phyloP scores from a whole-genome alignment of 176 grass and related monocot genomes.

The Olyra latifolia region DNA sequence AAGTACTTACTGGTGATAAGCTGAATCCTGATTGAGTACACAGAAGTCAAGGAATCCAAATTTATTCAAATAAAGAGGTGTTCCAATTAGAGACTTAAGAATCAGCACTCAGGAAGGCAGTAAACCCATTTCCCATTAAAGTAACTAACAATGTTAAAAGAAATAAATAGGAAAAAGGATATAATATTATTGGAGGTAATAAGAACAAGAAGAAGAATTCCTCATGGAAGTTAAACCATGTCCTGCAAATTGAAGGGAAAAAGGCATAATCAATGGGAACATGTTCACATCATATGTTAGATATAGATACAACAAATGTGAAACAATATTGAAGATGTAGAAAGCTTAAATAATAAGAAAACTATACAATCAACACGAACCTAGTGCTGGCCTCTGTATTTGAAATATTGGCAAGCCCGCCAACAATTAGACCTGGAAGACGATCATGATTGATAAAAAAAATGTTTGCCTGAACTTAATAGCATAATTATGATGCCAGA shows the following conservation, averaged over 20 bases:
- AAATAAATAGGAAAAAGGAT: slow-evolving; percentile 63
- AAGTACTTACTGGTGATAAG: slow-evolving; percentile 86
- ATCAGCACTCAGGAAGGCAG: slow-evolving; percentile 19
- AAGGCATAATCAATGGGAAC: slow-evolving; percentile 17
- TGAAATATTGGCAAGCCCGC: slow-evolving; percentile 92
- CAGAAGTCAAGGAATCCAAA: slow-evolving; percentile 68
- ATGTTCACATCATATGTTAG: slow-evolving; percentile 1
- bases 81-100: slow-evolving; percentile 2
- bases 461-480: neutral
- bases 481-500: neutral
- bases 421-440: slow-evolving; percentile 88
- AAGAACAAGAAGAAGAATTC: slow-evolving; percentile 99
- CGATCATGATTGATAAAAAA: slow-evolving; percentile 4
- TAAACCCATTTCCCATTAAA: slow-evolving; percentile 6
- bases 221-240: slow-evolving; percentile 99
- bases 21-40: slow-evolving; percentile 99
- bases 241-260: slow-evolving; percentile 53
- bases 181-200: slow-evolving; percentile 99
- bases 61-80: slow-evolving; percentile 1
- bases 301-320: slow-evolving; percentile 15
- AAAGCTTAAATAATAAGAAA: neutral
- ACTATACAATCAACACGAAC: slow-evolving; percentile 44
- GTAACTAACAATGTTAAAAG: neutral
- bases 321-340: slow-evolving; percentile 6
- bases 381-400: slow-evolving; percentile 92